Evolutionary conservation across 352 stramenopile genomes (phyloP).

Genomic region (Phytopythium vexans): DNA sequence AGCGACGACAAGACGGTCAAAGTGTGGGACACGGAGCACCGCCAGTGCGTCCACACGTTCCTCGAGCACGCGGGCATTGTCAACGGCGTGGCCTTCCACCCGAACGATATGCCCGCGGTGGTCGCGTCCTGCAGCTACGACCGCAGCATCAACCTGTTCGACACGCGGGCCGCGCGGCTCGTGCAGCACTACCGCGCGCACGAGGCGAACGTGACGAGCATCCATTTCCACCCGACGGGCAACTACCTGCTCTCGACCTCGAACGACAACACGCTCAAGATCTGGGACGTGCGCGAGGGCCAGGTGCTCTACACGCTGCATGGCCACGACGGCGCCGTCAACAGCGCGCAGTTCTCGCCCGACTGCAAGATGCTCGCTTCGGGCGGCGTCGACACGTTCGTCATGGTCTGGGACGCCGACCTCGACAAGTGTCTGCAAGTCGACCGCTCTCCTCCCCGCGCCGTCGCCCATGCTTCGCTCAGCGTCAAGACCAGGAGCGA

Average conservation of each 20-base stretch:
- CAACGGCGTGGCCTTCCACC: constrained; percentile 84
- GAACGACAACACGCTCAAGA: constrained; percentile 85
- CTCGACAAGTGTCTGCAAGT: constrained; percentile 71
- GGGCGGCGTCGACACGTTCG: constrained; percentile 69
- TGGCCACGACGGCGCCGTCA: constrained; percentile 76
- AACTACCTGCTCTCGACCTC: constrained; percentile 91
- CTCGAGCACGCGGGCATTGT: constrained; percentile 86
- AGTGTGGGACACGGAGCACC: constrained; percentile 88
- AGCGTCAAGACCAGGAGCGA: neutral
- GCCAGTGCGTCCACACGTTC: constrained; percentile 76
- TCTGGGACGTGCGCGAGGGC: constrained; percentile 92
- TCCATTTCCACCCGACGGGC: constrained; percentile 89
- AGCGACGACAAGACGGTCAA: constrained; percentile 92
- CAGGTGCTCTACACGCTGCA: constrained; percentile 92
- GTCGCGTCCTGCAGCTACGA: constrained; percentile 69
- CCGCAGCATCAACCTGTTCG: constrained; percentile 82
- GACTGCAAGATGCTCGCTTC: constrained; percentile 69
- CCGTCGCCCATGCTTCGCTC: constrained; percentile 8
- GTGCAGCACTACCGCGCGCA: constrained; percentile 93
- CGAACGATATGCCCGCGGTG: constrained; percentile 53
- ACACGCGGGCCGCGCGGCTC: constrained; percentile 72
- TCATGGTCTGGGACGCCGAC: constrained; percentile 86
- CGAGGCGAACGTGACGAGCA: constrained; percentile 63
- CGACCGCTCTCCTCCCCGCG: constrained; percentile 17
- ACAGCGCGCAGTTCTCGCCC: constrained; percentile 64